phyloP scores from a whole-genome alignment of 2,329 filamentous ascomycete genomes.

The Trichoderma endophyticum region DNA sequence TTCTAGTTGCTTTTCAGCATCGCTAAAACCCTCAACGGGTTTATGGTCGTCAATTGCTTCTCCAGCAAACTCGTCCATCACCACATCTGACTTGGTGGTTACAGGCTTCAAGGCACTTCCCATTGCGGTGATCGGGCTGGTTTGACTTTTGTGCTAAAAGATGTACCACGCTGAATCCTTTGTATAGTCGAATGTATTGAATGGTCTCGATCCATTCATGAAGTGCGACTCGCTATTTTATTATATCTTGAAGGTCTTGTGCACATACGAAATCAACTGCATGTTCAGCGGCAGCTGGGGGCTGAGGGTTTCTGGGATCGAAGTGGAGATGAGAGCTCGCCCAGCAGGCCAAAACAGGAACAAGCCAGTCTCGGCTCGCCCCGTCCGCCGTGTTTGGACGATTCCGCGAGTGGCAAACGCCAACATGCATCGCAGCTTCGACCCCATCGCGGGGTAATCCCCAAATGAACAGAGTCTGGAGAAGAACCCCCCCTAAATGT shows the following conservation, averaged over 20 bases:
- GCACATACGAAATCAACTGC: background rate
- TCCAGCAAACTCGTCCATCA: background rate
- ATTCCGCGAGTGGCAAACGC: background rate
- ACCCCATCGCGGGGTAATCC: background rate
- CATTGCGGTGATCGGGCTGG: background rate
- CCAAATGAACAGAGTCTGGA: background rate
- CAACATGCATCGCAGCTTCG: background rate
- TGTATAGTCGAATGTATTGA: background rate
- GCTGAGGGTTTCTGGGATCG: background rate
- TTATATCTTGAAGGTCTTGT: background rate
- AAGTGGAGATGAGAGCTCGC: background rate
- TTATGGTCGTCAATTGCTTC: background rate
- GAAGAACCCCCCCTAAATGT: background rate
- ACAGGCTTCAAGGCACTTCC: background rate
- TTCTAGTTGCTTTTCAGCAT: background rate
- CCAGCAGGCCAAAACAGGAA: background rate
- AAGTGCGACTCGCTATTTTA: background rate
- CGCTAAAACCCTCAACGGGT: background rate
- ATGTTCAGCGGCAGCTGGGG: background rate
- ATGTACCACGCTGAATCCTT: background rate
- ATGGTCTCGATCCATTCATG: background rate
- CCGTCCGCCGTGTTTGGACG: background rate
- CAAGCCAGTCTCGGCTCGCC: background rate
- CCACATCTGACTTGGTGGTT: background rate
- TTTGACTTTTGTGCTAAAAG: background rate